A percentile compares a stretch with the other conserved stretches of the same genome.
Conservation (phyloP, 2,329 filamentous ascomycete species). For the Bisporella sp. region DNA sequence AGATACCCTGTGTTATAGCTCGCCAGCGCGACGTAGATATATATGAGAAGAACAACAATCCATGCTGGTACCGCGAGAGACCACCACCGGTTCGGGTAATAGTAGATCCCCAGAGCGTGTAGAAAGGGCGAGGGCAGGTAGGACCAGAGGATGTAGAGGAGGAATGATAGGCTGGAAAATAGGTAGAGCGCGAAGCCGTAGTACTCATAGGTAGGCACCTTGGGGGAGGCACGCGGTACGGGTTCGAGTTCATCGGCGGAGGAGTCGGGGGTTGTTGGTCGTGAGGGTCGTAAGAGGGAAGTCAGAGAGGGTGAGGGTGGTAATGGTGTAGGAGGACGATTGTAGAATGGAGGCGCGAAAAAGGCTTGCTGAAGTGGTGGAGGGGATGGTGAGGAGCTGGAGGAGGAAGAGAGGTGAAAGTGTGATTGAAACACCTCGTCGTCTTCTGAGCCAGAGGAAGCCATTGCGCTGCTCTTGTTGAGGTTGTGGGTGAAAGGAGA, state of each 20-base stretch:
- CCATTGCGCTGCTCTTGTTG: too few relatives aligned
- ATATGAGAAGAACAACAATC: conserved; percentile 79
- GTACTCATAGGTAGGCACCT: conserved; percentile 99
- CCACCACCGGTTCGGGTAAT: conserved; percentile 98
- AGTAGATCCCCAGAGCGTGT: conserved; percentile 87
- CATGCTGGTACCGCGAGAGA: conserved; percentile 85
- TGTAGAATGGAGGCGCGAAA: conserved; percentile 88
- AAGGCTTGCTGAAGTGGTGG: conserved; percentile 36
- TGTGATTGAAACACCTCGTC: conserved; percentile 23
- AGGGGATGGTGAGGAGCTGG: conserved; percentile 20
- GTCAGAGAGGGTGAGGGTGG: conserved; percentile 90
- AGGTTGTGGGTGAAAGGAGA: too few relatives aligned
- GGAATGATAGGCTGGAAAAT: conserved; percentile 74
- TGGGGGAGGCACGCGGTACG: conserved; percentile 78
- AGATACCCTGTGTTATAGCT: conserved; percentile 85
- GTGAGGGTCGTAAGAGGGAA: conserved; percentile 79
- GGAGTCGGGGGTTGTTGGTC: conserved; percentile 89
- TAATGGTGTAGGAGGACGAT: conserved; percentile 87
- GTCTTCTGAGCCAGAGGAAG: conserved; percentile 17
- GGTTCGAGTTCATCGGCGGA: conserved; percentile 77
- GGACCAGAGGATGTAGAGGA: conserved; percentile 63
- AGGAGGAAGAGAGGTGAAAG: conserved; percentile 20
- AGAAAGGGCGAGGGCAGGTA: conserved; percentile 89
- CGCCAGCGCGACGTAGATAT: conserved; percentile 90
- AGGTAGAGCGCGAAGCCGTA: conserved; percentile 97